Evolutionary conservation across 2,329 filamentous ascomycete species (phyloP), one percentile per base, ranked within the genome.

Genomic region (Colletotrichum karsti): DNA sequence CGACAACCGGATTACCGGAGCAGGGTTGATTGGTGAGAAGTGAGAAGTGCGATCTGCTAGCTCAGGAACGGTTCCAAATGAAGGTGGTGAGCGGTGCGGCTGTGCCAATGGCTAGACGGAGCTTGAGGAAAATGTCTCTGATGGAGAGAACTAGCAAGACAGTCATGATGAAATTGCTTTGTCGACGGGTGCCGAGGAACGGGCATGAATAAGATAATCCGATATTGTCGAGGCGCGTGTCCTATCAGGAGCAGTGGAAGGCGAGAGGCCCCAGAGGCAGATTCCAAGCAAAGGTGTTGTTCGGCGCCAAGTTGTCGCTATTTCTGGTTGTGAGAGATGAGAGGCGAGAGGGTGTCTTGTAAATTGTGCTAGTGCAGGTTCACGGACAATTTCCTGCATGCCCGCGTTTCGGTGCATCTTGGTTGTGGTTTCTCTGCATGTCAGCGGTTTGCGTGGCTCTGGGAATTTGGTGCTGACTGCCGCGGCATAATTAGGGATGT

Each of bases 381-480:
- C 59, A 57, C 63, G 64, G 64, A 58, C 51, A 57, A 44, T 67
- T 67, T 67, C 37, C 63, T 65, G 63, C 63, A 65, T 56, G 48
- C 56, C n/a, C 46, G 22, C 22, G 56, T 61, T 53, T 55, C 15
- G 56, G 37, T 65, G 56, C 48, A 61, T 61, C 28, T 39, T 46
- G 56, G 9, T 26, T 44, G 15, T 39, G 46, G n/a, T 51, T 48
- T 56, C 18, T 42, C 46, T 18, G 54, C 44, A 30, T 46, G 30
- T 65, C 54, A 59, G 54, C 59, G 61, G 54, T 44, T 42, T 37
- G 12, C 50, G 28, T 54, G 30, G 30, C 30, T 35, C 30, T 35
- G 28, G 20, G 33, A 13, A 15, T 54, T 24, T 55, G 33, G 53
- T 50, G 42, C 30, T 50, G 61, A 39, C 51, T 39, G 53, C 28